Conservation (phyloP, 352 stramenopile genomes). For the Pythium dissimile region DNA sequence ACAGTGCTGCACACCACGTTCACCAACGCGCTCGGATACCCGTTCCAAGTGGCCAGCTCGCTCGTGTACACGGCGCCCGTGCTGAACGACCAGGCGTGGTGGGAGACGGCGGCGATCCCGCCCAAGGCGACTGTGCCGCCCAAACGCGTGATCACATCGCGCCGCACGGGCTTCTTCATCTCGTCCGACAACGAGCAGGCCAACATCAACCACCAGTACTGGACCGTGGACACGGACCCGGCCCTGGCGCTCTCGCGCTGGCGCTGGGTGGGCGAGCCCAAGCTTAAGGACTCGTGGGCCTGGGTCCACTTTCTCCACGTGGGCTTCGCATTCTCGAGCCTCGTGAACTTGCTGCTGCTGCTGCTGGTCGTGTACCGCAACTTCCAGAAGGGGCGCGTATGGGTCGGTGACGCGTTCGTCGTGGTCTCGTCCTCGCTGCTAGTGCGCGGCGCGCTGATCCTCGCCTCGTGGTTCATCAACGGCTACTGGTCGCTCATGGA, state of each 20-base stretch:
- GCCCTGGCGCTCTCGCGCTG: not conserved
- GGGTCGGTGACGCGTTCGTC: constrained; percentile 12
- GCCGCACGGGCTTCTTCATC: constrained; percentile 15
- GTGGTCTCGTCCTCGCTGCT: constrained; percentile 29
- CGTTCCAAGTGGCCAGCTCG: not conserved
- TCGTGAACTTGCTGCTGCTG: constrained; percentile 10
- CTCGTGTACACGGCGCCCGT: not conserved
- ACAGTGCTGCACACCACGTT: not conserved
- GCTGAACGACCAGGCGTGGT: not conserved
- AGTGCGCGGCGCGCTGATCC: constrained; percentile 29
- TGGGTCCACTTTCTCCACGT: constrained; percentile 47
- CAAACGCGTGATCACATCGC: not conserved
- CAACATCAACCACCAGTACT: constrained; percentile 14
- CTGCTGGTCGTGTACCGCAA: constrained; percentile 21
- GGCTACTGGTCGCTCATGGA: constrained; percentile 40
- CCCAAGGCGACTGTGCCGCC: not conserved
- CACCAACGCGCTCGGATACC: constrained; percentile 3
- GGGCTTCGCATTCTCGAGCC: constrained; percentile 32
- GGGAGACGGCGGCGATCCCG: constrained; percentile 1
- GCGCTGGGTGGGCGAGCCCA: constrained; percentile 24
- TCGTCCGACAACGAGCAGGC: constrained; percentile 1
- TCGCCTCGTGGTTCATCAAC: constrained; percentile 41
- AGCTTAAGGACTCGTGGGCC: constrained; percentile 35
- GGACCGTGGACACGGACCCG: not conserved
- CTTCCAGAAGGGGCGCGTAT: not conserved